phyloP scores from a whole-genome alignment of 768 basidiomycete species.

The Agrocybe chaxingu region DNA sequence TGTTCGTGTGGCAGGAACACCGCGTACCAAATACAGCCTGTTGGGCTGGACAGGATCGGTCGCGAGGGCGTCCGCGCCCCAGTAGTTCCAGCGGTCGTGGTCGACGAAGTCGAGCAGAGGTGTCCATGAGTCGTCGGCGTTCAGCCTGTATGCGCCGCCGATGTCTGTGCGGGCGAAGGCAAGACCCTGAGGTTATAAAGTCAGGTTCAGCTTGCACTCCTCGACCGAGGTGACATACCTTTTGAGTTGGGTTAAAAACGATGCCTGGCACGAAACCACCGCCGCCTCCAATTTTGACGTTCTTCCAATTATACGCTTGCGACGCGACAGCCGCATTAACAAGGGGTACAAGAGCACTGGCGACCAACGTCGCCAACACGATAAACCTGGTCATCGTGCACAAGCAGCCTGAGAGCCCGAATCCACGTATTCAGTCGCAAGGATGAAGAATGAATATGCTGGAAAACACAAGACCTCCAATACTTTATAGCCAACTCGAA shows the following conservation, averaged over 20 bases:
- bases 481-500: not conserved
- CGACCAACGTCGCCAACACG: constrained; percentile 27
- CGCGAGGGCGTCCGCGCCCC: constrained; percentile 61
- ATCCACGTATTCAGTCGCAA: not conserved
- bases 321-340: constrained; percentile 36
- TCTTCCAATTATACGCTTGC: constrained; percentile 58
- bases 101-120: constrained; percentile 56
- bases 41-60: constrained; percentile 57
- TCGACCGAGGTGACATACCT: constrained; percentile 17
- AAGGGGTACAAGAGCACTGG: constrained; percentile 21
- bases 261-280: constrained; percentile 55
- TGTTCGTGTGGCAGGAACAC: not conserved
- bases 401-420: not conserved
- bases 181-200: constrained; percentile 35
- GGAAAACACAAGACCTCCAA: not conserved
- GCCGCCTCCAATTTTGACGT: constrained; percentile 52
- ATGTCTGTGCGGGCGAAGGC: constrained; percentile 69
- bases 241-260: constrained; percentile 57
- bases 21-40: constrained; percentile 48
- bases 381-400: constrained; percentile 29
- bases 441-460: not conserved
- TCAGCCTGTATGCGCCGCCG: constrained; percentile 62
- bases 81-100: constrained; percentile 51
- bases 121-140: constrained; percentile 59
- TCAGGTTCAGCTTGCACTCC: not conserved